These are phyloP conservation scores for Saccharomyces hybrid DNA, from an alignment of 1,139 yeast genomes.

Conservation along the genomic window DNA sequence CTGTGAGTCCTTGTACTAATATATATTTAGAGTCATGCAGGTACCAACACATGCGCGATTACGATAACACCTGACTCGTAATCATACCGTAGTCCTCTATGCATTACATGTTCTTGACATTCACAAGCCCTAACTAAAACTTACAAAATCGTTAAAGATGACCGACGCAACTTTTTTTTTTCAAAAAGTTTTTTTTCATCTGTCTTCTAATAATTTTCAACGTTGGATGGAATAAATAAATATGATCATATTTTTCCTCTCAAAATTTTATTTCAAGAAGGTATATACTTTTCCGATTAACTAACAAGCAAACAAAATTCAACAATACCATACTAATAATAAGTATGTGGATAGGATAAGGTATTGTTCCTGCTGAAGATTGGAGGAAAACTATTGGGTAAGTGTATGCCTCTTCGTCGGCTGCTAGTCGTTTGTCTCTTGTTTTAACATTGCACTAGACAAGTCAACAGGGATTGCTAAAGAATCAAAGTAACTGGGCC, in stretches of 20 bases:
- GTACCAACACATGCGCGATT: too few relatives aligned
- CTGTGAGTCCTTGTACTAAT: constrained; percentile 36
- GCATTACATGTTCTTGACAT: background rate
- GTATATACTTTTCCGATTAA: too few relatives aligned
- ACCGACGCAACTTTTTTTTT: constrained; percentile 1
- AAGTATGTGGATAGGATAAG: background rate
- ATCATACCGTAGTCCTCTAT: background rate
- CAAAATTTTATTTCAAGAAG: background rate
- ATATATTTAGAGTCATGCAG: too few relatives aligned
- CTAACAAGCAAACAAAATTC: background rate
- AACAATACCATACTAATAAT: background rate
- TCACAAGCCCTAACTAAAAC: background rate
- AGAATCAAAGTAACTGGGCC: background rate
- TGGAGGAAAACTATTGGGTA: background rate
- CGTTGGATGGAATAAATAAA: background rate
- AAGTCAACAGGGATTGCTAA: background rate
- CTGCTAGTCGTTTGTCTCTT: background rate
- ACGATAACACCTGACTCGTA: too few relatives aligned
- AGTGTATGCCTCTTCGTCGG: background rate
- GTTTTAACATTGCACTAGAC: background rate
- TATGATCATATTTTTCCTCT: too few relatives aligned
- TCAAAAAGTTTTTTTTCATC: background rate
- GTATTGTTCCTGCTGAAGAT: background rate
- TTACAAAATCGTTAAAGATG: background rate
- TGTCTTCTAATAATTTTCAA: background rate